Evolutionary conservation across 2,329 filamentous ascomycete genomes (phyloP).

Genomic region (Cadophora luteo-olivacea): DNA sequence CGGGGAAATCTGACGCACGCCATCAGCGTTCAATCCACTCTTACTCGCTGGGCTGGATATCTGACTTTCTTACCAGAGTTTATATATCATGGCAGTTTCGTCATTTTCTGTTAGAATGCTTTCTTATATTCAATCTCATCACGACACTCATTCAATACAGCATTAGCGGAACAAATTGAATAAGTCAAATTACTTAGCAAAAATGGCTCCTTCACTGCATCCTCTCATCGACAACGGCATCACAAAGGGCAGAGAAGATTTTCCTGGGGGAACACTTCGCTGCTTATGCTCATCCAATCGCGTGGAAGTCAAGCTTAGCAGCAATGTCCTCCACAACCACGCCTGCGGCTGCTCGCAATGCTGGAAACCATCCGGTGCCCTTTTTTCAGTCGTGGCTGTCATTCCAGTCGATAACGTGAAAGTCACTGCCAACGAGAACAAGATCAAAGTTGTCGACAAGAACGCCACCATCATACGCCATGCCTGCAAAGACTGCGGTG

Average conservation of each 20-base stretch:
- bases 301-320: constrained; percentile 62
- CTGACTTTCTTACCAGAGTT: constrained; percentile 1
- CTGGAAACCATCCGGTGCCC: constrained; percentile 69
- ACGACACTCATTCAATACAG: not conserved
- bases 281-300: constrained; percentile 64
- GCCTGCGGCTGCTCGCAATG: constrained; percentile 76
- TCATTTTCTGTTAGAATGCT: not conserved
- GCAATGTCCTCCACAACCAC: constrained; percentile 72
- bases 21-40: constrained; percentile 2
- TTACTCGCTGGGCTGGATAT: constrained; percentile 3
- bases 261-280: constrained; percentile 64
- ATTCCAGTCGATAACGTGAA: constrained; percentile 59
- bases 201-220: constrained; percentile 58
- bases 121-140: not conserved
- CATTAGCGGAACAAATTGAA: not conserved
- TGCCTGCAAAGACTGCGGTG: constrained; percentile 66
- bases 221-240: constrained; percentile 68
- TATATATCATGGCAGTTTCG: constrained; percentile 3
- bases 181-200: not conserved
- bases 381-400: constrained; percentile 70
- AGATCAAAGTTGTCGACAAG: constrained; percentile 62
- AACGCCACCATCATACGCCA: constrained; percentile 65
- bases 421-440: constrained; percentile 63
- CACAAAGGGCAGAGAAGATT: constrained; percentile 58
- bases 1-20: constrained; percentile 14